Evolutionary conservation across 305 asterid species (phyloP).

Genomic region (Vinca major): DNA sequence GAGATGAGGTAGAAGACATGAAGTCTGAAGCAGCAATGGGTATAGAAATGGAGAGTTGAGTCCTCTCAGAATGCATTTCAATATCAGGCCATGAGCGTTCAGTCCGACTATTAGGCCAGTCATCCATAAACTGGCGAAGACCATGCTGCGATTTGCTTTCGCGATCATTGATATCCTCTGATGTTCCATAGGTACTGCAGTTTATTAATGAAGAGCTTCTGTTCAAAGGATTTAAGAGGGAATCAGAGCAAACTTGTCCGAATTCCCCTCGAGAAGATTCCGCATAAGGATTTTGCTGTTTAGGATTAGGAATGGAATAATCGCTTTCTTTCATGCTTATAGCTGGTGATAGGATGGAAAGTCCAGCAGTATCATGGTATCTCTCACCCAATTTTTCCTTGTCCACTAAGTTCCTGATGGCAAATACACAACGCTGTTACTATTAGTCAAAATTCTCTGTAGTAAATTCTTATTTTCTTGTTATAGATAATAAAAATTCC

Average conservation of each 20-base stretch:
- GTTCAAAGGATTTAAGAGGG: slow-evolving; percentile 66
- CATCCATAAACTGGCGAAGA: slow-evolving; percentile 34
- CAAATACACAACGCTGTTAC: not conserved
- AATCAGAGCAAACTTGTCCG: slow-evolving; percentile 70
- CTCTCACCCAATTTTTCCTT: slow-evolving; percentile 29
- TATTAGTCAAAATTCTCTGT: not conserved
- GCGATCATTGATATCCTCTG: slow-evolving; percentile 20
- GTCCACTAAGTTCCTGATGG: slow-evolving; percentile 28
- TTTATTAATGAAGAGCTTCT: slow-evolving; percentile 36
- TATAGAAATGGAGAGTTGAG: slow-evolving; percentile 80
- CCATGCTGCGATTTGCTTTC: slow-evolving; percentile 26
- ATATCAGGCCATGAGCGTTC: slow-evolving; percentile 37
- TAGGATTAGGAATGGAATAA: slow-evolving; percentile 11
- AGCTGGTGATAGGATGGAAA: slow-evolving; percentile 23
- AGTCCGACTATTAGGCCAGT: slow-evolving; percentile 46
- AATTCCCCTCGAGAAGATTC: slow-evolving; percentile 37
- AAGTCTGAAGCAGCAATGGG: slow-evolving; percentile 45
- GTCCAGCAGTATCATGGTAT: slow-evolving; percentile 23
- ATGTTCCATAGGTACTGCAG: slow-evolving; percentile 21
- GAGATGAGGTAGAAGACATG: slow-evolving; percentile 56
- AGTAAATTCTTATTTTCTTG: no score
- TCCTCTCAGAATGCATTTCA: slow-evolving; percentile 38
- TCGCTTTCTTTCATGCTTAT: slow-evolving; percentile 24
- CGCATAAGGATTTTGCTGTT: slow-evolving; percentile 23
- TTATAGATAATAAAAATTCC: no score